Percentiles rank a stretch among this genome's conserved stretches.
Evolutionary conservation across 202 grass and related monocot genomes (phyloP).

Genomic region (Setaria italica): DNA sequence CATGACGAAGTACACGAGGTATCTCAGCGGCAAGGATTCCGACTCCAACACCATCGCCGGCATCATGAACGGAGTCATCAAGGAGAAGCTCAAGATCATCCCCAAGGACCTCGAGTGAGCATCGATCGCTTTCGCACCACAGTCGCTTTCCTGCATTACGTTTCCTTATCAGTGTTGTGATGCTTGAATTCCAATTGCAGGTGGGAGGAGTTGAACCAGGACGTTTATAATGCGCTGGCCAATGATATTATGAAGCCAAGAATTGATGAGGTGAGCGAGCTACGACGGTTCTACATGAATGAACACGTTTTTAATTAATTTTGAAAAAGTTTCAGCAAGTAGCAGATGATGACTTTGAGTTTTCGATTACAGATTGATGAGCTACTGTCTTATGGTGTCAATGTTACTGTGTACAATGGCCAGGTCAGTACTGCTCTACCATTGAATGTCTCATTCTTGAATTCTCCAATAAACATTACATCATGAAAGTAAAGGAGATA

Average conservation of each 20-base stretch:
- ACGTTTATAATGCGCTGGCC: constrained; percentile 51
- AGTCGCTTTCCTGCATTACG: no score
- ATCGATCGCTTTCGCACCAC: not conserved
- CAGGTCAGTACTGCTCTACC: constrained; percentile 43
- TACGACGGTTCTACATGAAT: not conserved
- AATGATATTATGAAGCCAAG: constrained; percentile 85
- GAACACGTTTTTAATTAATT: not conserved
- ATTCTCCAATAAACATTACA: not conserved
- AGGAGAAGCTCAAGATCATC: constrained; percentile 81
- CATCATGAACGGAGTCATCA: constrained; percentile 85
- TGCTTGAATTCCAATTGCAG: constrained; percentile 30
- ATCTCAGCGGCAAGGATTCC: constrained; percentile 46
- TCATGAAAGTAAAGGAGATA: not conserved
- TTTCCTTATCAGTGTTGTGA: not conserved
- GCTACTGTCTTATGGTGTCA: constrained; percentile 56
- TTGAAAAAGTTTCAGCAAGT: not conserved
- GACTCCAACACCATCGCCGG: constrained; percentile 35
- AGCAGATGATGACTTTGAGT: not conserved
- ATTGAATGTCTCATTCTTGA: not conserved
- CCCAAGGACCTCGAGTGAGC: constrained; percentile 58
- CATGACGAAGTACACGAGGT: constrained; percentile 45
- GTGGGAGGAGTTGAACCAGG: constrained; percentile 45
- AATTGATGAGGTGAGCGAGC: constrained; percentile 61
- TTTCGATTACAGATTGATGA: constrained; percentile 57
- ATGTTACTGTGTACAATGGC: constrained; percentile 72